Base-by-base conservation (phyloP, 768 basidiomycete species). In the Kwoniella shandongensis region DNA sequence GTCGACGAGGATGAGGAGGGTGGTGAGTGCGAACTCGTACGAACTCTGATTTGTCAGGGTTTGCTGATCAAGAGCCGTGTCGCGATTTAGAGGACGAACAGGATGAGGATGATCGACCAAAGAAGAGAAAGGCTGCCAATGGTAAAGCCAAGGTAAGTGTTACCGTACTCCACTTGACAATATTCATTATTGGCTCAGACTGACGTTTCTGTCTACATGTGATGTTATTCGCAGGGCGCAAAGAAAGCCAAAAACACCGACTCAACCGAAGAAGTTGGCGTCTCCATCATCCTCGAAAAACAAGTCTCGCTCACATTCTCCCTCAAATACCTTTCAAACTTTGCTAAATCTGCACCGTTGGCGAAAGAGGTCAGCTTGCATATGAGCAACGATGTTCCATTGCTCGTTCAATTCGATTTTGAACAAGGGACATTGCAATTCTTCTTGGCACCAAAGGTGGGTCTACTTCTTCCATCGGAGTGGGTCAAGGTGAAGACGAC, bases 251-350 rank as follows among this genome's bases (percentile, higher is more conserved):
- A 76, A 51, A 61, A 55, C 13, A 53, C 50, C 36, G 64, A 67
- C 5, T 18, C 46, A 2, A 41, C 41, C 11, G 65, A 63, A 11
- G 75, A 73, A 20, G 55, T 63, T 29, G 75, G 75, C 23, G 86
- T 94, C 45, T 76, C 79, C 60, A 88, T 96, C 72, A 84, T 88
- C 77, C 88, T 96, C 83, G 89, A 91, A 72, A 86, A 88, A 74
- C 85, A 89, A 62, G 94, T 99, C 61, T 73, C 85, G 40, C 81
- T 98, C 46, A 97, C 92, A 1, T 98, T 98, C 81, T 91, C 89
- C 29, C 81, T 98, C 67, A 98, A 97, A 78, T 99, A 98, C 78
- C 86, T 98, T 26, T 86, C 89, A 76, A 97, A 96, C 79, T 98
- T 99, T 71, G 85, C 91, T 50, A 98, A 96, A 82, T 89, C 88